Evolutionary conservation across 495 filamentous ascomycete species (phyloP).

Genomic region (Tuber umbilicatum): DNA sequence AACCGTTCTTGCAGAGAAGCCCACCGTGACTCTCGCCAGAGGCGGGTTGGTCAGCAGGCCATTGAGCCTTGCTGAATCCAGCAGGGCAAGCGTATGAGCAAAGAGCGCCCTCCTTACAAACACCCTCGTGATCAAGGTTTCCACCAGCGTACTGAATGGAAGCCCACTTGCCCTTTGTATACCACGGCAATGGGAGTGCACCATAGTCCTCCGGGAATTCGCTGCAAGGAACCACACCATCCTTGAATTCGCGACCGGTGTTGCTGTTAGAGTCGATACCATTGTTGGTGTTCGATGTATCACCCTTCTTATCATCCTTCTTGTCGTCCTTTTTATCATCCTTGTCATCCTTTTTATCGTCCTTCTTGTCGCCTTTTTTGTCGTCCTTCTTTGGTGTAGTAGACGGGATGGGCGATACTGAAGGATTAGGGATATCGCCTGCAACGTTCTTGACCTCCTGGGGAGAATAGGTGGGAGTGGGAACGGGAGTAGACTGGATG

Average conservation of each 20-base stretch:
- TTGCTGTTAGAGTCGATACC: slow-evolving; percentile 52
- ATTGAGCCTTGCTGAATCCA: slow-evolving; percentile 90
- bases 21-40: slow-evolving; percentile 87
- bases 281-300: slow-evolving; percentile 42
- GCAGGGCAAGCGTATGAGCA: slow-evolving; percentile 92
- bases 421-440: not conserved
- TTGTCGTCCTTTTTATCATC: not conserved
- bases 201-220: slow-evolving; percentile 79
- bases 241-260: slow-evolving; percentile 54
- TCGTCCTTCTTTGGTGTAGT: not conserved
- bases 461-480: not conserved
- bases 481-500: not conserved
- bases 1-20: slow-evolving; percentile 71
- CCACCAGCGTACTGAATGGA: slow-evolving; percentile 71
- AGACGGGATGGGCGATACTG: slow-evolving; percentile 2
- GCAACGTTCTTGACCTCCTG: not conserved
- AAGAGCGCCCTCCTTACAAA: slow-evolving; percentile 58
- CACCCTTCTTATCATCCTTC: not conserved
- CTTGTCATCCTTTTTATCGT: not conserved
- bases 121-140: slow-evolving; percentile 52
- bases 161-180: slow-evolving; percentile 66
- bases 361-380: not conserved
- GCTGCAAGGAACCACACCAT: slow-evolving; percentile 63
- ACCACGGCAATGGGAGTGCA: slow-evolving; percentile 62
- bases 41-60: slow-evolving; percentile 71